Evolutionary conservation across 2,329 filamentous ascomycete species (phyloP), one percentile per base, ranked within the genome.

Genomic region (Penicillium thymicola): DNA sequence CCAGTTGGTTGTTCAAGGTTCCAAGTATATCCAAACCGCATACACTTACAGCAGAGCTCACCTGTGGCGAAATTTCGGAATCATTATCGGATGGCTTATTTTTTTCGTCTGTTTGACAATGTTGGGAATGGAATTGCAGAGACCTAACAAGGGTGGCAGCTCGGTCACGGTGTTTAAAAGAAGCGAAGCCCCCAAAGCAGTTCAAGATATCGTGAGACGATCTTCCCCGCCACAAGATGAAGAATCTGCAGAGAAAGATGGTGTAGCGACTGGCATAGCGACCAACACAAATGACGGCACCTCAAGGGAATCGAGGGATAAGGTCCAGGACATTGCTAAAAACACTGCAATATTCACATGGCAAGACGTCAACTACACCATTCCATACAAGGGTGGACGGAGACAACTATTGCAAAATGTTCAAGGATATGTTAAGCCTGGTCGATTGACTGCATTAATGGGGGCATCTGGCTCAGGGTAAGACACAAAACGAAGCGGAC

Each of bases 331-430:
- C 2, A 81, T 88, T 14, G 82, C 83, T 2, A 84, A 82, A 65
- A 87, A 87, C 58, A 84, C 88, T 48, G 84, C 86, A 36, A 79
- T 91, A n/a, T 80, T 96, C 58, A 96, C 92, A 0, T 96, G 91
- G 89, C 89, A 93, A 70, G 81, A 89, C 61, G 85, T 97, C 58
- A 90, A 87, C 68, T 96, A 96, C 70, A 82, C 69, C 49, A 87
- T 82, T 59, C 76, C 60, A 11, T 76, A 75, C 47, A 74, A 78
- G 43, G 70, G 73, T 38, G 76, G 77, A 14, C 68, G 78, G 61
- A 70, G 73, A 43, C 72, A 75, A 4, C 70, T 88, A 5, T 72
- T 89, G 11, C 79, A 85, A 58, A 78, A 86, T 55, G 82, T 89
- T 5, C 80, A 85, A 62, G 92, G 87, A 2, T 93, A 87, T 64